Evolutionary conservation across 2,329 filamentous ascomycete genomes (phyloP).

Genomic region (Fusarium chuoi): DNA sequence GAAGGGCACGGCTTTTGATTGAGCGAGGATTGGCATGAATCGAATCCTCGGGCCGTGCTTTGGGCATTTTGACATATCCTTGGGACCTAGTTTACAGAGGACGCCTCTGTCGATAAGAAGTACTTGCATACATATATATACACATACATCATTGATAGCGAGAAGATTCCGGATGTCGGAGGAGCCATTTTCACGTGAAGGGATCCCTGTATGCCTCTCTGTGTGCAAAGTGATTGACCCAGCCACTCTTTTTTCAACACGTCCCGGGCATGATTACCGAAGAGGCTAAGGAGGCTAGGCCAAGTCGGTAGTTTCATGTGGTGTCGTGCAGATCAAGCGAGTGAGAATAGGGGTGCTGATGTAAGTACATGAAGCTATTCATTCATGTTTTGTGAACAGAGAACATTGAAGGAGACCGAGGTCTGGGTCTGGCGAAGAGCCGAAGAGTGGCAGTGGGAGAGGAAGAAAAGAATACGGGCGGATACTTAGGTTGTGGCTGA

Average conservation of each 20-base stretch:
- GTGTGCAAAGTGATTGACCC: constrained; percentile 16
- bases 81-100: background rate
- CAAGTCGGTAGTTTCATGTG: constrained; percentile 34
- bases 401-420: background rate
- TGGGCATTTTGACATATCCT: constrained; percentile 18
- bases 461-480: background rate
- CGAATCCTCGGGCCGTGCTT: constrained; percentile 33
- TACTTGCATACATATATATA: constrained; percentile 17
- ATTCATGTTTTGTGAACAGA: background rate
- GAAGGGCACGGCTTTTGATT: constrained; percentile 27
- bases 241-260: constrained; percentile 36
- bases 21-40: constrained; percentile 41
- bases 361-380: background rate
- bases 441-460: background rate
- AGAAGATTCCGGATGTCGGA: background rate
- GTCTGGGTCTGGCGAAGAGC: background rate
- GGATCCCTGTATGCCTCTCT: constrained; percentile 11
- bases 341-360: constrained; percentile 1
- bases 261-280: constrained; percentile 32
- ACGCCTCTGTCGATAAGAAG: constrained; percentile 14
- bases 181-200: constrained; percentile 35
- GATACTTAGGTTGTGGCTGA: background rate
- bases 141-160: background rate
- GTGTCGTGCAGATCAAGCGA: constrained; percentile 21
- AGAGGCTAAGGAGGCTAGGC: constrained; percentile 21